These are phyloP conservation scores for Fraxinus albicans DNA, from an alignment of 305 asterid genomes.

Conservation along the genomic window DNA sequence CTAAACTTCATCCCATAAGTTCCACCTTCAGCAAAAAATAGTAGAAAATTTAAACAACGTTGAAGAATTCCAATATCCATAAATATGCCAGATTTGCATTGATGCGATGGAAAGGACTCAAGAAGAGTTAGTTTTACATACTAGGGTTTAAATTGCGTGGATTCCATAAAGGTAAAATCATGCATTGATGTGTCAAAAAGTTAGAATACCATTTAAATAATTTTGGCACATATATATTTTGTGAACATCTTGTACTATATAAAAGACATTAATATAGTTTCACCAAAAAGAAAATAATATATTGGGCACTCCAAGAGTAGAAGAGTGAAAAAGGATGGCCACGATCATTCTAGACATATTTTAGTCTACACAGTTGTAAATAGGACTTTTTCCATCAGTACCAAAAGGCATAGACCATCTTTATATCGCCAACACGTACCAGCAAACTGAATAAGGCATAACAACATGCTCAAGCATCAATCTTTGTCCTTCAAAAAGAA, in stretches of 20 bases:
- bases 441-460: not conserved
- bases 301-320: not conserved
- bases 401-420: not conserved
- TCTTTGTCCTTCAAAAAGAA: not conserved
- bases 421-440: not conserved
- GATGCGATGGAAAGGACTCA: not conserved
- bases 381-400: not conserved
- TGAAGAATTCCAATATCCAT: not conserved
- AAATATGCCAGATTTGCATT: not conserved
- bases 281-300: not conserved
- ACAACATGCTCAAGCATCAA: not conserved
- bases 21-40: constrained; percentile 40
- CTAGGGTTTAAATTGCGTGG: not conserved
- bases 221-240: not conserved
- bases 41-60: constrained; percentile 13
- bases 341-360: not conserved
- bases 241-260: not conserved
- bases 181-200: not conserved
- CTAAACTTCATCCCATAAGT: constrained; percentile 45
- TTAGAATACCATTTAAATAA: not conserved
- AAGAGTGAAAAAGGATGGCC: not conserved
- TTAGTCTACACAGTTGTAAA: not conserved
- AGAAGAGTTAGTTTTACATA: not conserved
- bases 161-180: not conserved
- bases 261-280: not conserved